These are phyloP conservation scores for Fraxinus floribunda DNA, from an alignment of 305 asterid genomes.

Conservation along the genomic window DNA sequence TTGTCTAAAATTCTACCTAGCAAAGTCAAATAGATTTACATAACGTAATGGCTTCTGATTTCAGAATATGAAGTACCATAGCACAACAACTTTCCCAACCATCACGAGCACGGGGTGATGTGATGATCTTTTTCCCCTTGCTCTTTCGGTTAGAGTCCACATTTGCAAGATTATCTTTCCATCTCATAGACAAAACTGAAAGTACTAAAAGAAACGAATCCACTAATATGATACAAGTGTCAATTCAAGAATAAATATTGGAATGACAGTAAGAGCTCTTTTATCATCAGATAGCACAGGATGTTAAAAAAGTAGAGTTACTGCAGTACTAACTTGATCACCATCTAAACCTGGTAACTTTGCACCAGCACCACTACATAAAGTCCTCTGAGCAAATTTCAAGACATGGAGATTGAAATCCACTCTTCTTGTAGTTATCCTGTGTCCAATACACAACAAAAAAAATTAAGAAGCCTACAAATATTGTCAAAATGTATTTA, in stretches of 20 bases:
- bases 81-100: not conserved
- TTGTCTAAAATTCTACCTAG: not conserved
- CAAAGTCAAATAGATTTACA: slow-evolving; percentile 13
- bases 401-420: slow-evolving; percentile 27
- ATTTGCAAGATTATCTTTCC: not conserved
- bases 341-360: slow-evolving; percentile 34
- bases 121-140: not conserved
- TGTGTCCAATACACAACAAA: slow-evolving; percentile 22
- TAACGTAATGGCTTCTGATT: slow-evolving; percentile 4
- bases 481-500: not conserved
- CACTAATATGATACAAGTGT: not conserved
- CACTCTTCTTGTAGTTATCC: slow-evolving; percentile 56
- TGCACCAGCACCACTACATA: slow-evolving; percentile 48
- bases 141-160: slow-evolving; percentile 5
- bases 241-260: not conserved
- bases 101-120: not conserved
- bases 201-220: not conserved
- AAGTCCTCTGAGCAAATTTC: slow-evolving; percentile 48
- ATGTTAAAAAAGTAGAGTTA: not conserved
- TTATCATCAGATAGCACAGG: not conserved
- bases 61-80: slow-evolving; percentile 12
- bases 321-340: slow-evolving; percentile 39
- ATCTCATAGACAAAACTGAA: not conserved
- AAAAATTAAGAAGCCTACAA: not conserved
- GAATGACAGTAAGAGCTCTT: slow-evolving; percentile 1